Evolutionary conservation across 2,329 filamentous ascomycete genomes (phyloP).

Genomic region (Hymenotorrendiella dingleyae): DNA sequence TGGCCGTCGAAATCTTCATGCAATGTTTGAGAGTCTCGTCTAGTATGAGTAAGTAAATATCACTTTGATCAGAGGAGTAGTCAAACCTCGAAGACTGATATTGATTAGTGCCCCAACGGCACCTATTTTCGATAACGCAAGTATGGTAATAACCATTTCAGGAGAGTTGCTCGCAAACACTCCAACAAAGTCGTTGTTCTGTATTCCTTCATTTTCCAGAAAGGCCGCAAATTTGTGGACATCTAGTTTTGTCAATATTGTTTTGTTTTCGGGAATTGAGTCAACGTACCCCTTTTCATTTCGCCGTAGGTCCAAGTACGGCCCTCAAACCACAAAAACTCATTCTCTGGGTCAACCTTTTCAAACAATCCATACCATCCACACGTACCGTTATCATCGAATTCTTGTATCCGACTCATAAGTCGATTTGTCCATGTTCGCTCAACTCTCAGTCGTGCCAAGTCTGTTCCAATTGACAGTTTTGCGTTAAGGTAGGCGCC

Average conservation of each 20-base stretch:
- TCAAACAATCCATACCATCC: slow-evolving; percentile 39
- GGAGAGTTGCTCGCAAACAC: slow-evolving; percentile 44
- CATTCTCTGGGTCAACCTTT: slow-evolving; percentile 33
- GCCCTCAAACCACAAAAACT: slow-evolving; percentile 43
- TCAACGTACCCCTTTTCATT: slow-evolving; percentile 34
- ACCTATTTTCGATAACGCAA: slow-evolving; percentile 41
- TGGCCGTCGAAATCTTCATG: slow-evolving; percentile 36
- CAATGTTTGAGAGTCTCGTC: slow-evolving; percentile 41
- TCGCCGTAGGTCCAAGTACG: slow-evolving; percentile 41
- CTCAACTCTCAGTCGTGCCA: slow-evolving; percentile 32
- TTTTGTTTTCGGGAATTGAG: neutral
- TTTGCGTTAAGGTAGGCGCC: slow-evolving; percentile 40
- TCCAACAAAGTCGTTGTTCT: slow-evolving; percentile 36
- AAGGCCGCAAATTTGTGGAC: slow-evolving; percentile 39
- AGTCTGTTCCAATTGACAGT: slow-evolving; percentile 35
- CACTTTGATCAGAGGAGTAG: neutral
- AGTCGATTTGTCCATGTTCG: slow-evolving; percentile 32
- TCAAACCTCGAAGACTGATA: slow-evolving; percentile 38
- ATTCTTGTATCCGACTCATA: slow-evolving; percentile 30
- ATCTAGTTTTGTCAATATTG: slow-evolving; percentile 28
- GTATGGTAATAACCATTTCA: slow-evolving; percentile 40
- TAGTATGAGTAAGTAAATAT: slow-evolving; percentile 13
- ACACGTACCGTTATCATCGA: slow-evolving; percentile 35
- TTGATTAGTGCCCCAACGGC: slow-evolving; percentile 41
- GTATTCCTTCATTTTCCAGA: slow-evolving; percentile 33